phyloP scores from a whole-genome alignment of 179 eudicot species.

The Amaranthus tricolor region DNA sequence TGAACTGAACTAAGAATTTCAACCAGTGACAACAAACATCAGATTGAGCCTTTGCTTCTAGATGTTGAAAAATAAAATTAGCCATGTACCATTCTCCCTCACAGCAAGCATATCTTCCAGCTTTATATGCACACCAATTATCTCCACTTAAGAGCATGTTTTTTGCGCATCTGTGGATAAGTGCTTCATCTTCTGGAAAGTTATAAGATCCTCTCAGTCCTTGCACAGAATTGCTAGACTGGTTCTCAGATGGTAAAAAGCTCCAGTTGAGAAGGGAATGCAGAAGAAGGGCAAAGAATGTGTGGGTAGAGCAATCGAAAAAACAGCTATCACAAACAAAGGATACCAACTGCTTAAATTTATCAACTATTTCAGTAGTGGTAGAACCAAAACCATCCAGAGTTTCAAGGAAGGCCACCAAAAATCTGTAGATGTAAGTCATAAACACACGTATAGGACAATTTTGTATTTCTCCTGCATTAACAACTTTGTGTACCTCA shows the following conservation, averaged over 20 bases:
- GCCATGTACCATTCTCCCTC: slow-evolving; percentile 69
- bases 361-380: slow-evolving; percentile 32
- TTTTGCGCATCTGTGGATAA: slow-evolving; percentile 38
- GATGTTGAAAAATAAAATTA: slow-evolving; percentile 53
- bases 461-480: slow-evolving; percentile 24
- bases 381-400: slow-evolving; percentile 34
- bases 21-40: slow-evolving; percentile 53
- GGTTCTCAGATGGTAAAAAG: slow-evolving; percentile 23
- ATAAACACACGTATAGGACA: slow-evolving; percentile 32
- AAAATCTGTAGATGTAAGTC: slow-evolving; percentile 37
- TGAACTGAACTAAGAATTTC: slow-evolving; percentile 46
- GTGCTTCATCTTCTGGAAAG: slow-evolving; percentile 32
- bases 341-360: slow-evolving; percentile 39
- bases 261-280: slow-evolving; percentile 31
- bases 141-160: slow-evolving; percentile 47
- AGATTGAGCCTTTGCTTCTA: slow-evolving; percentile 45
- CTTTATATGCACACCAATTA: slow-evolving; percentile 71
- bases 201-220: slow-evolving; percentile 22
- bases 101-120: slow-evolving; percentile 66
- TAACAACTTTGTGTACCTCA: slow-evolving; percentile 35
- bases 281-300: slow-evolving; percentile 47
- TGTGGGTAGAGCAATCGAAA: slow-evolving; percentile 48
- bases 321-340: slow-evolving; percentile 38
- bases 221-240: slow-evolving; percentile 17
- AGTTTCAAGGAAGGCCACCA: slow-evolving; percentile 45